These are phyloP conservation scores for Nicotiana benthamiana DNA, from an alignment of 257 asterid genomes.

Conservation along the genomic window DNA sequence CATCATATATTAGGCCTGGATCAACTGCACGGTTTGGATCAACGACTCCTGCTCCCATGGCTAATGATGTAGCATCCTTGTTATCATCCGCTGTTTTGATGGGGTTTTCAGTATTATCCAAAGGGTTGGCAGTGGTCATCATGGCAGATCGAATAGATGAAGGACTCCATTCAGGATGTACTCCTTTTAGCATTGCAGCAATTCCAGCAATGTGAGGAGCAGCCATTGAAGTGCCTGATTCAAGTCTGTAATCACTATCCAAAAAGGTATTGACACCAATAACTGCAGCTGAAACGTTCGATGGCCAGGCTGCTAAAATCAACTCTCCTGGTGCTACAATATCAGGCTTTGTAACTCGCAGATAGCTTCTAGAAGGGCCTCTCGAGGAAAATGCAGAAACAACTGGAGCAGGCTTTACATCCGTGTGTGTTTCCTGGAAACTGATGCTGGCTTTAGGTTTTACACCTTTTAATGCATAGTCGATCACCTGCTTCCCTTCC, in stretches of 20 bases:
- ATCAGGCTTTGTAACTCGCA: neutral
- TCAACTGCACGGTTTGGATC: conserved; percentile 20
- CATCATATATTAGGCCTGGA: conserved; percentile 20
- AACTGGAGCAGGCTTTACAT: conserved; percentile 1
- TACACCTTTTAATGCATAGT: neutral
- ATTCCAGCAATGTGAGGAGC: conserved; percentile 6
- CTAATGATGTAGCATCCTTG: conserved; percentile 7
- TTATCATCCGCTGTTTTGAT: neutral
- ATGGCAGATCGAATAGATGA: conserved; percentile 3
- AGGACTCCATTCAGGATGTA: conserved; percentile 3
- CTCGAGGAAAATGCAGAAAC: neutral
- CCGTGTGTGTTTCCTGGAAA: neutral
- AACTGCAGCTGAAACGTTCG: neutral
- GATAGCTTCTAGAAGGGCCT: neutral
- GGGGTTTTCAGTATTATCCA: neutral
- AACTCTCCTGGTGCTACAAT: conserved; percentile 2
- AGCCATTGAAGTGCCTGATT: conserved; percentile 1
- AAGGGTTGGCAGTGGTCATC: conserved; percentile 4
- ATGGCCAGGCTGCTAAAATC: conserved; percentile 5
- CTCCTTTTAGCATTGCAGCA: conserved; percentile 5
- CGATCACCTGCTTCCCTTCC: neutral
- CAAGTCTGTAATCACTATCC: conserved; percentile 3
- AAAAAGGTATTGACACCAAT: conserved; percentile 5
- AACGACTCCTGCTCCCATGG: conserved; percentile 14
- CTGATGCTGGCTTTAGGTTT: neutral